Base-by-base conservation (phyloP, 371 early-diverging fungal species). In the Paraphysoderma sedebokerense region DNA sequence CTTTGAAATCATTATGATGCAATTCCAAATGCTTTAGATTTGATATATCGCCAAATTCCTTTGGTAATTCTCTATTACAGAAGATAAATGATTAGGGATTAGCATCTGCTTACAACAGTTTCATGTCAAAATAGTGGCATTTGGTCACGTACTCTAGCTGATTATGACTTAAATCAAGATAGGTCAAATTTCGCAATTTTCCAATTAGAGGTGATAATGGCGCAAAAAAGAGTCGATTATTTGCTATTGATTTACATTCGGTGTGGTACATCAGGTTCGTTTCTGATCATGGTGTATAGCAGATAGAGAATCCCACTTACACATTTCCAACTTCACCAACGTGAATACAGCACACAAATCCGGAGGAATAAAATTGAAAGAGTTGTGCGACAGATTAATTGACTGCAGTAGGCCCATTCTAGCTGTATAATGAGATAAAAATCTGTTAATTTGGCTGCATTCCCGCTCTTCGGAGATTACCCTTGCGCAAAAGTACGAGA, bases 191-290 rank as follows among this genome's bases (percentile, higher is more conserved):
- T 11, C 15, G 17, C 12, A 68, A 56, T 28, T 52, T 42, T 3
- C 55, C 58, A 30, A 66, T 66, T 17, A 44, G 49, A 6, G 61
- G 56, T 15, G 64, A 35, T 35, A 68, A 55, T 3, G 61, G 61
- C 1, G 60, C 47, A 33, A 51, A 60, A 44, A 68, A 68, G 5
- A 68, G 57, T 17, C 65, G 45, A 38, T 68, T 68, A 31, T 57
- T 50, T 11, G 50, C 58, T 47, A 46, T 0, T 15, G 29, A 24
- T 19, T 19, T 17, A 1, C 38, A 24, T 40, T 19, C 11, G 15
- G 7, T 11, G 38, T 15, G 34, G 15, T 38, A 5, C 29, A 36
- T 36, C 17, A 36, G 37, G 6, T 19, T 27, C 38, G 20, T 29
- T 29, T 36, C 12, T 5, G 40, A 58, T 58, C 39, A 12, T 51